These are phyloP conservation scores for Cardamine resedifolia DNA, from an alignment of 345 rosid genomes.

Conservation along the genomic window DNA sequence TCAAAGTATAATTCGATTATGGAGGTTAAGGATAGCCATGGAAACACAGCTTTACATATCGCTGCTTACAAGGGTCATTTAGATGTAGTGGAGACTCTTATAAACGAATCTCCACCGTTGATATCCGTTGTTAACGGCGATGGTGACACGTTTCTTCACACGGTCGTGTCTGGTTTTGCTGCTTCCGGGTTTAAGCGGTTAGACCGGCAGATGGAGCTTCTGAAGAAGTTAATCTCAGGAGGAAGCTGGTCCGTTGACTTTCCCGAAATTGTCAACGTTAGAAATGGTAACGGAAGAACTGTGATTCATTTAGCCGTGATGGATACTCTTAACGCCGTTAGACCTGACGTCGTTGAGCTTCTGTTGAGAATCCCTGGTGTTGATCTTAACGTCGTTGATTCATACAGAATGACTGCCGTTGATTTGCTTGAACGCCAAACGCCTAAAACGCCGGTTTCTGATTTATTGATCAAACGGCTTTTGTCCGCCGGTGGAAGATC, in stretches of 20 bases:
- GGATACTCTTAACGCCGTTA: conserved; percentile 51
- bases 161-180: conserved; percentile 77
- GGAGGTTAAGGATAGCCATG: conserved; percentile 54
- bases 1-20: conserved; percentile 49
- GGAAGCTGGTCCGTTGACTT: conserved; percentile 38
- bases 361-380: conserved; percentile 59
- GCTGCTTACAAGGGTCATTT: conserved; percentile 81
- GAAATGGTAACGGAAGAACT: conserved; percentile 71
- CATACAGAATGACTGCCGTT: conserved; percentile 70
- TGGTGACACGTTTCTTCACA: conserved; percentile 86
- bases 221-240: conserved; percentile 53
- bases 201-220: conserved; percentile 71
- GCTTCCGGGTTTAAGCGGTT: conserved; percentile 73
- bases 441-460: conserved; percentile 67
- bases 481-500: conserved; percentile 81
- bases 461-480: conserved; percentile 74
- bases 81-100: conserved; percentile 53
- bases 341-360: conserved; percentile 61
- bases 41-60: conserved; percentile 80
- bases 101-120: conserved; percentile 51
- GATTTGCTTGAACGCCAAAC: conserved; percentile 67
- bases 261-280: conserved; percentile 53
- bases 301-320: conserved; percentile 78
- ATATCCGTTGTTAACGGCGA: conserved; percentile 45
- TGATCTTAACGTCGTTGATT: conserved; percentile 63